Evolutionary conservation across 768 basidiomycete species (phyloP), one percentile per base, ranked within the genome.

Genomic region (Auricularia auricula-judae): DNA sequence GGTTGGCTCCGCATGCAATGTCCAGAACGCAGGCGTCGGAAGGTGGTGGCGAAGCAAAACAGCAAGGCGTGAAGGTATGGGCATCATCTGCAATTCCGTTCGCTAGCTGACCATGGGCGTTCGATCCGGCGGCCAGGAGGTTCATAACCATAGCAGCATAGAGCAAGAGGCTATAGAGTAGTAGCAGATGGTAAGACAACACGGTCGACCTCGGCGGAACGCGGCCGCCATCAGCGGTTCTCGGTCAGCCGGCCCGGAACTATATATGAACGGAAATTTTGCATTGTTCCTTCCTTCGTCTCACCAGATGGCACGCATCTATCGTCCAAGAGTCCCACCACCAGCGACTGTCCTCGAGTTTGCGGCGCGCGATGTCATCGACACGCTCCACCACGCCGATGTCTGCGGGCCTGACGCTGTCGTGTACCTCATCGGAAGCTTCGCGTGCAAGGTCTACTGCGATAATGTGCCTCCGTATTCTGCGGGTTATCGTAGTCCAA

Each of bases 1-100:
- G 93, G 67, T 91, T 92, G 2, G 90, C 87, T 1, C 93, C 89
- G 59, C 81, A 82, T 1, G 82, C 82, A 67, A 96, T 72, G 23
- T 84, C 73, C 7, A 81, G 14, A 29, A 93, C 68, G 1, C 33
- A 21, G 21, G 60, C 62, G 10, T 36, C 67, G 18, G 42, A n/a
- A 23, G 14, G 36, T 12, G 51, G 21, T 4, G 39, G 65, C 36
- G 16, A 21, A 47, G 56, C 43, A 42, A 82, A 82, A 18, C 63
- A 62, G 65, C 78, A 80, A 0, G 74, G 73, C 21, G 67, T 70
- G 68, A 82, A 81, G 5, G 65, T 64, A 67, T 77, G 75, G 0
- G 76, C 74, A 58, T 82, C 81, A 43, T 79, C 73, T 51, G 66
- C 44, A 35, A 71, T 69, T 2, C 76, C 77, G 7, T 73, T 77